phyloP scores from a whole-genome alignment of 2,329 filamentous ascomycete genomes.

The Beauveria australis region DNA sequence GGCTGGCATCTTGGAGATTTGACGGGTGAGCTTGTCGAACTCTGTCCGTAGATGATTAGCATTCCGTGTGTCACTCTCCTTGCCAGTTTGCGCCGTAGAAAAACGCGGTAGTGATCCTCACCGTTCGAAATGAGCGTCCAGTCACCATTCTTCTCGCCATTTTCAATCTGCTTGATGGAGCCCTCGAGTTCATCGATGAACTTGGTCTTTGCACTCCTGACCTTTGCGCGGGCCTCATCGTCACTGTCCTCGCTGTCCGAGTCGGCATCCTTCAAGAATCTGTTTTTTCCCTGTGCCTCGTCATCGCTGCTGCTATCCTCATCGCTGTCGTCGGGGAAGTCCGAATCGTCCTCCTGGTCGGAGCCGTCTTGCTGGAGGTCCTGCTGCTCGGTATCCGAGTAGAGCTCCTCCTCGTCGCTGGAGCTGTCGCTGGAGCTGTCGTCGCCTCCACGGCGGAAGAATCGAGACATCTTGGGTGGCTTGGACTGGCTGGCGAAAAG shows the following conservation, averaged over 20 bases:
- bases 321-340: conserved; percentile 40
- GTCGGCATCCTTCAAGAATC: conserved; percentile 70
- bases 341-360: conserved; percentile 41
- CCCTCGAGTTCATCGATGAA: conserved; percentile 86
- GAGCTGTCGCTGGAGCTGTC: conserved; percentile 94
- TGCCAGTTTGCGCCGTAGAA: background rate
- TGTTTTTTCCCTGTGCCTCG: conserved; percentile 62
- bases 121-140: conserved; percentile 88
- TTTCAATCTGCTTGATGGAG: conserved; percentile 86
- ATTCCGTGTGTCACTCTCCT: background rate
- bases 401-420: conserved; percentile 94
- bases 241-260: conserved; percentile 80
- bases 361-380: conserved; percentile 47
- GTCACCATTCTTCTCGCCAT: conserved; percentile 94
- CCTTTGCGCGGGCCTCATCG: conserved; percentile 74
- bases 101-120: conserved; percentile 35
- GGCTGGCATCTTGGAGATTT: conserved; percentile 70
- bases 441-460: conserved; percentile 75
- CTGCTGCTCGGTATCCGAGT: conserved; percentile 66
- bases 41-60: conserved; percentile 43
- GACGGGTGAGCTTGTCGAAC: conserved; percentile 89
- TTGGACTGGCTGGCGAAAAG: conserved; percentile 2
- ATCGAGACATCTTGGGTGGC: conserved; percentile 73
- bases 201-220: conserved; percentile 99
- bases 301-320: conserved; percentile 55